These are phyloP conservation scores for Pichia occidentalis DNA, from an alignment of 805 yeast genomes.

Conservation along the genomic window DNA sequence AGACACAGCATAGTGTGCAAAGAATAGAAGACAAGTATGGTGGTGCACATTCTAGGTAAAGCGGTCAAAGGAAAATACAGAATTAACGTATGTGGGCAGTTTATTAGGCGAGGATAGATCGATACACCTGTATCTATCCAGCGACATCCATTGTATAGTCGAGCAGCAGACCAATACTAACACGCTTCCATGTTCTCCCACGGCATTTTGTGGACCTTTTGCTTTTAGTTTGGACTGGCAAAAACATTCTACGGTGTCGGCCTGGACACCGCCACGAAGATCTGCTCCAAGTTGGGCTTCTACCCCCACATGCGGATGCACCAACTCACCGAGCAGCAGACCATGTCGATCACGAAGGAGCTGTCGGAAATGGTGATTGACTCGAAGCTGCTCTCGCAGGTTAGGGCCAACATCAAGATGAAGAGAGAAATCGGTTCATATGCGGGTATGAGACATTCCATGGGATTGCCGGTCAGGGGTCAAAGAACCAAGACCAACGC, in stretches of 20 bases:
- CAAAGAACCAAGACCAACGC: slow-evolving; percentile 92
- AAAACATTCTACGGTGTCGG: slow-evolving; percentile 86
- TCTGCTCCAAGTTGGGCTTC: slow-evolving; percentile 84
- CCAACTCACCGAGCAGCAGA: slow-evolving; percentile 81
- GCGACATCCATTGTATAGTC: too few relatives aligned
- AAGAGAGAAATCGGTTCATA: slow-evolving; percentile 80
- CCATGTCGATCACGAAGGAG: slow-evolving; percentile 82
- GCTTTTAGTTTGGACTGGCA: slow-evolving; percentile 52
- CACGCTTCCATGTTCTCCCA: slow-evolving; percentile 2
- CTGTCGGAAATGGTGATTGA: slow-evolving; percentile 78
- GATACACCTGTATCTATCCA: too few relatives aligned
- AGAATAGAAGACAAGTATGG: slow-evolving; percentile 36
- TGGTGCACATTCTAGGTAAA: slow-evolving; percentile 47
- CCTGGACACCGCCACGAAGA: slow-evolving; percentile 55
- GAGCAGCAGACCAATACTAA: background rate
- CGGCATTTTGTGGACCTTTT: background rate
- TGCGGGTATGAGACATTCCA: slow-evolving; percentile 83
- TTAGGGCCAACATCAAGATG: slow-evolving; percentile 69
- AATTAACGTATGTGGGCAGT: slow-evolving; percentile 30
- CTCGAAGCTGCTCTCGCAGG: slow-evolving; percentile 65
- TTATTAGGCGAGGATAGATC: too few relatives aligned
- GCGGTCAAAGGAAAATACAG: slow-evolving; percentile 38
- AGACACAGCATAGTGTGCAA: too few relatives aligned
- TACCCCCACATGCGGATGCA: slow-evolving; percentile 94
- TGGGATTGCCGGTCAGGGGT: slow-evolving; percentile 79